phyloP scores from a whole-genome alignment of 108 stramenopile genomes.

The Epithemia pelagica region DNA sequence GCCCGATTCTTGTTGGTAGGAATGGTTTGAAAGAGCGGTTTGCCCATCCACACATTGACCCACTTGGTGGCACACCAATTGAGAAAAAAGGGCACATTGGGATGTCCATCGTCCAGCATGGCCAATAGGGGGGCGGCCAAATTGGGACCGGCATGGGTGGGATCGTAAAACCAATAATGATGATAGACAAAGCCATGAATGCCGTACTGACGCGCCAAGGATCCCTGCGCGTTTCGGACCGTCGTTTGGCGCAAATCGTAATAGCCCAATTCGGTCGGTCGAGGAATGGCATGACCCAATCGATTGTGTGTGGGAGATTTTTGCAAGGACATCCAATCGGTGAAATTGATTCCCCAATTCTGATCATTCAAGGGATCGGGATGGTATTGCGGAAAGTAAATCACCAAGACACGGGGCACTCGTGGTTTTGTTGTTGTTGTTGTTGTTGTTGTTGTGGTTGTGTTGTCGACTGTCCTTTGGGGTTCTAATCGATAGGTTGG shows the following conservation, averaged over 20 bases:
- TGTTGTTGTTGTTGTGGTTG: too few relatives aligned
- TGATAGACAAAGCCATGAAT: slow-evolving; percentile 65
- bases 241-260: slow-evolving; percentile 37
- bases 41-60: slow-evolving; percentile 53
- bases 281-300: slow-evolving; percentile 31
- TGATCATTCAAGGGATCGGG: slow-evolving; percentile 53
- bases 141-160: slow-evolving; percentile 27
- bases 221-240: slow-evolving; percentile 33
- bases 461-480: too few relatives aligned
- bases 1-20: slow-evolving; percentile 23
- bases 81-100: slow-evolving; percentile 47
- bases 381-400: slow-evolving; percentile 68
- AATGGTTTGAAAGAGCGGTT: slow-evolving; percentile 8
- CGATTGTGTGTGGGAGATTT: slow-evolving; percentile 33
- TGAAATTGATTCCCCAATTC: slow-evolving; percentile 51
- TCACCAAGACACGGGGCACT: slow-evolving; percentile 39
- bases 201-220: slow-evolving; percentile 41
- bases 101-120: slow-evolving; percentile 58
- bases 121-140: slow-evolving; percentile 34
- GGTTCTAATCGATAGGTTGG: too few relatives aligned
- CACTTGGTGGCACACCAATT: slow-evolving; percentile 22
- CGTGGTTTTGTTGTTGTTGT: too few relatives aligned
- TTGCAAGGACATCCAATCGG: slow-evolving; percentile 53
- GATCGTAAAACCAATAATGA: slow-evolving; percentile 69
- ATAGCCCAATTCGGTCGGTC: slow-evolving; percentile 43